Conservation (phyloP, 495 filamentous ascomycete genomes). For the Gamarada debralockiae region DNA sequence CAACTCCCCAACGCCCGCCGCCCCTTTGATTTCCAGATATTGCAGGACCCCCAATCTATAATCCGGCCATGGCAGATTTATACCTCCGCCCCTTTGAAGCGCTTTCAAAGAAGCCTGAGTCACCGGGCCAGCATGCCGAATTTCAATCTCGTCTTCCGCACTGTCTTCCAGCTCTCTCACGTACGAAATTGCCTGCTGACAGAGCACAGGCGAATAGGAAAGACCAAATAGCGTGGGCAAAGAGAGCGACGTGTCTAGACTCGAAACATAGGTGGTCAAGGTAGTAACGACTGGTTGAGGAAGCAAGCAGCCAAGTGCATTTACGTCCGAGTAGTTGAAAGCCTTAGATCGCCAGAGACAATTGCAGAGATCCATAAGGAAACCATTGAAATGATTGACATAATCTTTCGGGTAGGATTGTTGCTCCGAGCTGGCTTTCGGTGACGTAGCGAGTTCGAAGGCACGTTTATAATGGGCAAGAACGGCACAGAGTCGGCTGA, state of each 20-base stretch:
- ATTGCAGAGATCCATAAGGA: slow-evolving; percentile 88
- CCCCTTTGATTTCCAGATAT: slow-evolving; percentile 62
- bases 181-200: slow-evolving; percentile 61
- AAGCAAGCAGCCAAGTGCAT: slow-evolving; percentile 70
- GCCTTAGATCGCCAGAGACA: slow-evolving; percentile 77
- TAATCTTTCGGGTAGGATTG: slow-evolving; percentile 42
- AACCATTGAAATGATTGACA: slow-evolving; percentile 75
- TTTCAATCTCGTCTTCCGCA: slow-evolving; percentile 39
- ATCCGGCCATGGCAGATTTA: slow-evolving; percentile 65
- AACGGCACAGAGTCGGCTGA: slow-evolving; percentile 71
- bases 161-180: slow-evolving; percentile 64
- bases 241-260: slow-evolving; percentile 36
- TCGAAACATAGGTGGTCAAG: slow-evolving; percentile 42
- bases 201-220: slow-evolving; percentile 62
- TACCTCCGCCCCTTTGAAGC: slow-evolving; percentile 64
- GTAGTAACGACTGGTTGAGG: slow-evolving; percentile 39
- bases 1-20: slow-evolving; percentile 62
- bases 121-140: slow-evolving; percentile 70
- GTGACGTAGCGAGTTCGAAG: slow-evolving; percentile 62
- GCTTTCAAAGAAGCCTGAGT: slow-evolving; percentile 60
- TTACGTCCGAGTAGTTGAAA: slow-evolving; percentile 61
- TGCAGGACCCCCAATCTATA: slow-evolving; percentile 72
- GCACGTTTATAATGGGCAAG: slow-evolving; percentile 67
- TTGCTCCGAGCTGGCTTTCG: neutral
- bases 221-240: slow-evolving; percentile 63